Percentiles rank a stretch among this genome's conserved stretches.
These are phyloP conservation scores for Rhynchosporium agropyri DNA, from an alignment of 2,329 filamentous ascomycete genomes.

Conservation along the genomic window DNA sequence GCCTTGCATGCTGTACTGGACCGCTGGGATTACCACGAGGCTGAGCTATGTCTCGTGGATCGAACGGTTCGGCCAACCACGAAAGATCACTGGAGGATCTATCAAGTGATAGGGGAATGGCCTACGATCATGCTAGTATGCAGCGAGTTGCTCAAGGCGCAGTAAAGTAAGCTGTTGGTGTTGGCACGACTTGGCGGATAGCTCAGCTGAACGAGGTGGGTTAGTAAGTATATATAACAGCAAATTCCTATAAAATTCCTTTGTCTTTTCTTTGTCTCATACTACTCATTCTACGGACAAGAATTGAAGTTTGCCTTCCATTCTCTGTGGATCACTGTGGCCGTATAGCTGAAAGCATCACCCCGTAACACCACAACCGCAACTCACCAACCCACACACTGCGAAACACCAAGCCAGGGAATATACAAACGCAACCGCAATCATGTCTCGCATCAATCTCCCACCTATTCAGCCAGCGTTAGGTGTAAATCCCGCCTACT, in stretches of 20 bases:
- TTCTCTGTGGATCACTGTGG: too few relatives aligned
- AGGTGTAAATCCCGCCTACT: slow-evolving; percentile 35
- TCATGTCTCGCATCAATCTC: slow-evolving; percentile 28
- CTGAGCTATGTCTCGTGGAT: neutral
- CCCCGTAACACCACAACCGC: neutral
- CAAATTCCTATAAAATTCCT: neutral
- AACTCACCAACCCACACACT: neutral
- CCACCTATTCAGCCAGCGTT: slow-evolving; percentile 30
- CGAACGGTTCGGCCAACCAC: neutral
- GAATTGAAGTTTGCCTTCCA: too few relatives aligned
- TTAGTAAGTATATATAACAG: slow-evolving; percentile 7
- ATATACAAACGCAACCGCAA: neutral
- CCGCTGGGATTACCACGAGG: neutral
- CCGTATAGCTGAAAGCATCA: too few relatives aligned
- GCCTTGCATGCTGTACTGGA: neutral
- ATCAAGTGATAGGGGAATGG: slow-evolving; percentile 4
- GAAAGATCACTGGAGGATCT: neutral
- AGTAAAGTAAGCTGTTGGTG: neutral
- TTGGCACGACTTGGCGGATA: neutral
- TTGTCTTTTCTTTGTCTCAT: neutral
- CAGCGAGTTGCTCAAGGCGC: neutral
- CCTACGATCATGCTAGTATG: neutral
- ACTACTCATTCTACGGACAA: neutral
- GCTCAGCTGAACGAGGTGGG: neutral
- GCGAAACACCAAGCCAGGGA: neutral